Percentiles rank a stretch among this genome's conserved stretches.
These are phyloP conservation scores for Penicillium turbatum DNA, from an alignment of 495 filamentous ascomycete genomes.

Conservation along the genomic window DNA sequence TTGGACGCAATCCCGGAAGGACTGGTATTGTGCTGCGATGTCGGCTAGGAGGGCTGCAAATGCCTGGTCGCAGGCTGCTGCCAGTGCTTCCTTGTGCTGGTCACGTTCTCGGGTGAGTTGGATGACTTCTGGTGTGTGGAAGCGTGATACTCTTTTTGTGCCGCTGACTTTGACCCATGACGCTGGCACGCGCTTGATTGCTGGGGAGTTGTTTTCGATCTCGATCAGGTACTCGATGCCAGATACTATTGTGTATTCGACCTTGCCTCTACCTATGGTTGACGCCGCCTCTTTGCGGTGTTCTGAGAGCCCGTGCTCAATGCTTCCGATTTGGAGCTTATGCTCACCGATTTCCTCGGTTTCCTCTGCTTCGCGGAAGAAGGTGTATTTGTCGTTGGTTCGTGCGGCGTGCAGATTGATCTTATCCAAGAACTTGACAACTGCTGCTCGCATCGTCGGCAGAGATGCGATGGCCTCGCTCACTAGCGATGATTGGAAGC, in stretches of 20 bases:
- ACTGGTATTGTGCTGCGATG: constrained; percentile 79
- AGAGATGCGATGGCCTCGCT: constrained; percentile 69
- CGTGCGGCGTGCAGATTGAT: constrained; percentile 83
- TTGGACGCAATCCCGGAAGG: constrained; percentile 80
- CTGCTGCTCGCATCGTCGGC: constrained; percentile 66
- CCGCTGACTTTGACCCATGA: constrained; percentile 92
- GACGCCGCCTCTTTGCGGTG: constrained; percentile 68
- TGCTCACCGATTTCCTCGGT: constrained; percentile 79
- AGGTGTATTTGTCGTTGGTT: constrained; percentile 85
- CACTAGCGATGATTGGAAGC: constrained; percentile 69
- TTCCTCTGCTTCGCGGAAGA: constrained; percentile 85
- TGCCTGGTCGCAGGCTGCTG: constrained; percentile 87
- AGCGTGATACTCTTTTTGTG: constrained; percentile 88
- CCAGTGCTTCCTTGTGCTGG: constrained; percentile 89
- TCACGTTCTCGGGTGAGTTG: constrained; percentile 81
- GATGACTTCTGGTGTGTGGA: constrained; percentile 89
- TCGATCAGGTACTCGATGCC: constrained; percentile 96
- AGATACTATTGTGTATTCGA: constrained; percentile 73
- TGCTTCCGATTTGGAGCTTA: constrained; percentile 85
- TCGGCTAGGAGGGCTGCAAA: constrained; percentile 64
- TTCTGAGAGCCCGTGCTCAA: constrained; percentile 79
- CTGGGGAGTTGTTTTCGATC: constrained; percentile 64
- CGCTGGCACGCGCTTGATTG: constrained; percentile 81
- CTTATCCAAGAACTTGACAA: constrained; percentile 70
- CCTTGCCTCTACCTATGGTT: constrained; percentile 63